Evolutionary conservation across 495 filamentous ascomycete species (phyloP), one percentile per base, ranked within the genome.

Genomic region (Neurospora sp.): DNA sequence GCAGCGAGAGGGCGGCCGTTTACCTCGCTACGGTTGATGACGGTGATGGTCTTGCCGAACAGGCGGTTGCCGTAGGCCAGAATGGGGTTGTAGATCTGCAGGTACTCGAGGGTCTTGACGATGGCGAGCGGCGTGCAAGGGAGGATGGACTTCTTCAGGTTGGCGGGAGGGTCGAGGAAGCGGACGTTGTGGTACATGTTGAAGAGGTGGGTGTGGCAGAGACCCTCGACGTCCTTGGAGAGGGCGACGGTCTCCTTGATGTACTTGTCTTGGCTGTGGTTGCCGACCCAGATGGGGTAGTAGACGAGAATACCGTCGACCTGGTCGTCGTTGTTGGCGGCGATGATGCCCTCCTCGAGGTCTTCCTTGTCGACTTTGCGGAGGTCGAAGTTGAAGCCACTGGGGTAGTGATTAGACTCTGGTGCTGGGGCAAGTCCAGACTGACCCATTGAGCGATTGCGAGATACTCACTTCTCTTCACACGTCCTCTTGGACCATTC

Each of bases 161-260:
- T 92, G 39, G 84, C 78, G 23, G 90, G 89, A 14, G 87, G 84
- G 84, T 99, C 96, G 41, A 99, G 86, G 85, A 93, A 98, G 70
- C 96, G 93, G 78, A 96, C 89, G 83, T 99, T 99, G 85, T 98
- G 92, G 85, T 98, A 99, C 93, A 99, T 97, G 87, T 99, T 99
- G 88, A 94, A 96, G 78, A 98, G 91, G 83, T 98, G 96, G 73
- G 88, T 90, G 81, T 98, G 95, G 76, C 90, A 94, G 71, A 99
- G 90, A 31, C 96, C 96, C 78, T 99, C 96, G 72, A 99, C 96
- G 76, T 99, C 96, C 83, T 99, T 99, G 80, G 85, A 81, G 69
- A 96, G 87, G 72, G 92, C 87, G 31, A 97, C 93, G n/a, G 96
- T 91, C 83, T 98, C 93, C 84, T 98, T 96, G 73, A 99, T 89